Evolutionary conservation across 1,284 basidiomycete species (phyloP), one percentile per base, ranked within the genome.

Genomic region (Cerrena zonata): DNA sequence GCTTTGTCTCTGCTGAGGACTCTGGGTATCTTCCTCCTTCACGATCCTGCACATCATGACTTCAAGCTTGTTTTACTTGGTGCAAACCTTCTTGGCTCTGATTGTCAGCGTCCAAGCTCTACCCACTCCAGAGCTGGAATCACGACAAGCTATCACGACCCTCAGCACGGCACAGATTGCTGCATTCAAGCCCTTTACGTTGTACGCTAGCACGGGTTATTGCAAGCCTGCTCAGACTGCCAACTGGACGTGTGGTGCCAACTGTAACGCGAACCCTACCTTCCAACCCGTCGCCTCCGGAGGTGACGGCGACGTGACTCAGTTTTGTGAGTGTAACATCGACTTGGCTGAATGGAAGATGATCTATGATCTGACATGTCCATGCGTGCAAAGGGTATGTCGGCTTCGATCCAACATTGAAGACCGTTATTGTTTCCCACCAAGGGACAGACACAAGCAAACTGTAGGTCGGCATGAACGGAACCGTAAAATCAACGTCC

Each of bases 251-350:
- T 73, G 71, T 52, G 70, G 69, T 22, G 60, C 66, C 37, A 64
- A 65, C 52, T 71, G 65, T 60, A 51, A 75, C 24, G 76, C 73
- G 4, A 84, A 81, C 57, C 58, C 78, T 1, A 66, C 60, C 4
- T 86, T 86, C 59, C 39, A 72, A 15, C 78, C 81, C 1, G 65
- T 80, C 4, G 82, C 81, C 15, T 73, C 81, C 0, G 85, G 84
- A 25, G 84, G 84, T 1, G 75, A 86, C 56, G 81, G 82, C 2
- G 53, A 57, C 11, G 45, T 44, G 5, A 65, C 73, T 1, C 84
- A 84, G 59, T 81, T 66, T 48, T 78, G 74, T 75, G 50, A 62
- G 72, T 59, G 2, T 42, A 48, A 10, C 45, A 46, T n/a, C 42
- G 46, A 11, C 26, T 42, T 3, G 51, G n/a, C 30, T 18, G 56